Conservation (phyloP, 192 early-diverging fungal genomes). For the Gonapodya prolifera region DNA sequence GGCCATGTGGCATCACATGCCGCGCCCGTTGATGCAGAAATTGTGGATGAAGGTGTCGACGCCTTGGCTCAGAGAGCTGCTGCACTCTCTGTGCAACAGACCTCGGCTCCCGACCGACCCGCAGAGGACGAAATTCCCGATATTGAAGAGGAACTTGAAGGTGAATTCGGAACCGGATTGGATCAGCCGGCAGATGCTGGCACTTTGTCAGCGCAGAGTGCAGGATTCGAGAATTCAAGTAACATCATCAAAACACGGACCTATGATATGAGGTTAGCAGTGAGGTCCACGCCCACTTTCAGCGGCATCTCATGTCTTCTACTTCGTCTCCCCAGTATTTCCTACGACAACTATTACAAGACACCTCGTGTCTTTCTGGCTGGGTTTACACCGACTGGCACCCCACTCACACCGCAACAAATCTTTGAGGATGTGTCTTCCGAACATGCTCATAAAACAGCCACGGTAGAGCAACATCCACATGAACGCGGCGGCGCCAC, state of each 20-base stretch:
- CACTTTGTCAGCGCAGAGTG: constrained; percentile 10
- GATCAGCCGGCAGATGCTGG: constrained; percentile 73
- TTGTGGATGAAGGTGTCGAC: constrained; percentile 17
- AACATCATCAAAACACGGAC: constrained; percentile 83
- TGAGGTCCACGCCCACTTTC: too few species aligned
- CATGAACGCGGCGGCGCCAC: constrained; percentile 78
- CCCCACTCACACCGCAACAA: constrained; percentile 74
- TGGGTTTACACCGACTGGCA: constrained; percentile 84
- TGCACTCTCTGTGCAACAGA: constrained; percentile 17
- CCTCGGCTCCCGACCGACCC: constrained; percentile 60
- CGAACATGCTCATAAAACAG: constrained; percentile 98
- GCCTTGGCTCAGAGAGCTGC: constrained; percentile 15
- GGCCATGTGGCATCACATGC: constrained; percentile 8
- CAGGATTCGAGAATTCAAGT: not conserved
- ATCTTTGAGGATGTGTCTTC: constrained; percentile 97
- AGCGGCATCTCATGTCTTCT: not conserved
- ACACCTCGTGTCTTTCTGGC: constrained; percentile 95
- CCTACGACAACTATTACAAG: constrained; percentile 99
- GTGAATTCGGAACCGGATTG: constrained; percentile 38
- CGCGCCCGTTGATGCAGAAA: constrained; percentile 23
- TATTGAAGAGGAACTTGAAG: constrained; percentile 60
- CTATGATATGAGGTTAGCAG: constrained; percentile 88
- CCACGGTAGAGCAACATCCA: constrained; percentile 94
- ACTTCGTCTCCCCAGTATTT: constrained; percentile 42
- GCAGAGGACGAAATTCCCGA: constrained; percentile 88